Base-by-base conservation (phyloP, 2,329 filamentous ascomycete genomes). In the Cercospora canescens region DNA sequence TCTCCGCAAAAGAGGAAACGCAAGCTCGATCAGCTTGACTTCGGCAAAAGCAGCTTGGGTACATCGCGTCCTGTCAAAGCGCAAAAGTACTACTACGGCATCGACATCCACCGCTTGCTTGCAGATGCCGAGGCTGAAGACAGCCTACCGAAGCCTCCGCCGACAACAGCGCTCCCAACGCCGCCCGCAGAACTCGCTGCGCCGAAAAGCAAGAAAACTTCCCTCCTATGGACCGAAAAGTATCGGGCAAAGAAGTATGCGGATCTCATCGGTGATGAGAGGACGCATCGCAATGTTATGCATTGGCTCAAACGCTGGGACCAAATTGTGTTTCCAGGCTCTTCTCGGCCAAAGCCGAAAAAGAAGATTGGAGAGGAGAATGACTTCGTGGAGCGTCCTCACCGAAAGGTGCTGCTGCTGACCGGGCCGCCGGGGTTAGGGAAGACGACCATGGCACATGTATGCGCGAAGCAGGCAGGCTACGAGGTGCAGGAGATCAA, bases 401-500 rank as follows among this genome's bases (percentile, higher is more conserved):
- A 96, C 76, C 87, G 90, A 67, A 98, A 97, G 77, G 93, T 99
- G 7, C 80, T 99, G 11, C 86, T 99, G 74, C 82, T 99, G 16
- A 94, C 94, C 0, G 96, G 95, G 0, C 93, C 95, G 0, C 95
- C 95, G 0, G 95, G 95, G 1, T 82, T 99, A 11, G 95, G 95
- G 30, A 99, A 99, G 82, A 99, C 95, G 0, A 99, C 95, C 0
- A 79, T 99, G 56, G 95, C 95, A 1, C 95, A 99, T 79, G 95
- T 99, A 0, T 98, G 95, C 76, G 96, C 96, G 0, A 89, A 86
- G 71, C 95, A 99, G 79, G 95, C 95, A 5, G 95, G 95, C 0
- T 99, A 99, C 74, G 95, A 98, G 74, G 91, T 96, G 1, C 87
- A 98, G 76, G 95, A 99, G 77, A 96, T 99, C 80, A 99, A 99